Evolutionary conservation across 2,329 filamentous ascomycete species (phyloP).

Genomic region (Monosporascus sp.): DNA sequence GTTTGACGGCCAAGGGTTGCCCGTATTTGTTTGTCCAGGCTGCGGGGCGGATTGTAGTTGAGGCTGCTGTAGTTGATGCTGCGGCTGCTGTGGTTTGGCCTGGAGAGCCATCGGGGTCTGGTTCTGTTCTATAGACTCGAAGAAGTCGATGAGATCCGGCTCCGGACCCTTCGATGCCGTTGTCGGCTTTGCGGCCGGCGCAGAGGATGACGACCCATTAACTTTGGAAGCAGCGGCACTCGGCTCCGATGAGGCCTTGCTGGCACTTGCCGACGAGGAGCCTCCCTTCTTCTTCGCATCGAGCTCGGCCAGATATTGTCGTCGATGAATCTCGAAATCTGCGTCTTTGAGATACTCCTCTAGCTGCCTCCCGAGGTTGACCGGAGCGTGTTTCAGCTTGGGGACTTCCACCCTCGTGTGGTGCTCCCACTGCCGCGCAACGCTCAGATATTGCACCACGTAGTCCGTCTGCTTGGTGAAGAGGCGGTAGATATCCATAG

Average conservation of each 20-base stretch:
- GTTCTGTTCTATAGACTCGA: slow-evolving; percentile 87
- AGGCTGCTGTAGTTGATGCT: slow-evolving; percentile 29
- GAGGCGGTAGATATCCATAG: slow-evolving; percentile 84
- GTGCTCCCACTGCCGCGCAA: slow-evolving; percentile 85
- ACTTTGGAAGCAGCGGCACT: slow-evolving; percentile 38
- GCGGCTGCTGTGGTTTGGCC: slow-evolving; percentile 31
- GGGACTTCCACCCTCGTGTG: slow-evolving; percentile 91
- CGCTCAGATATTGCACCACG: slow-evolving; percentile 83
- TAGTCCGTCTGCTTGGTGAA: slow-evolving; percentile 91
- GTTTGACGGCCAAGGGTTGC: slow-evolving; percentile 34
- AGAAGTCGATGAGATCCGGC: slow-evolving; percentile 87
- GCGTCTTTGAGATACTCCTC: slow-evolving; percentile 93
- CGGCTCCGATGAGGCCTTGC: slow-evolving; percentile 28
- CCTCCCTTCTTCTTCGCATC: slow-evolving; percentile 60
- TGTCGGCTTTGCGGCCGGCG: slow-evolving; percentile 36
- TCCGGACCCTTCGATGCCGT: slow-evolving; percentile 57
- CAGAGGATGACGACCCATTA: slow-evolving; percentile 25
- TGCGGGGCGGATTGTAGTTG: slow-evolving; percentile 25
- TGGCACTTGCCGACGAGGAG: slow-evolving; percentile 28
- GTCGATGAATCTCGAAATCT: slow-evolving; percentile 88
- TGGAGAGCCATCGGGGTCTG: slow-evolving; percentile 64
- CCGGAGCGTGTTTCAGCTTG: slow-evolving; percentile 94
- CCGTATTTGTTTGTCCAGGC: slow-evolving; percentile 27
- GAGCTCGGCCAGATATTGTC: slow-evolving; percentile 87
- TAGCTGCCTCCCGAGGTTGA: slow-evolving; percentile 80